Evolutionary conservation across 2,329 filamentous ascomycete genomes (phyloP), one percentile per base, ranked within the genome.

Genomic region (Colletotrichum sp.): DNA sequence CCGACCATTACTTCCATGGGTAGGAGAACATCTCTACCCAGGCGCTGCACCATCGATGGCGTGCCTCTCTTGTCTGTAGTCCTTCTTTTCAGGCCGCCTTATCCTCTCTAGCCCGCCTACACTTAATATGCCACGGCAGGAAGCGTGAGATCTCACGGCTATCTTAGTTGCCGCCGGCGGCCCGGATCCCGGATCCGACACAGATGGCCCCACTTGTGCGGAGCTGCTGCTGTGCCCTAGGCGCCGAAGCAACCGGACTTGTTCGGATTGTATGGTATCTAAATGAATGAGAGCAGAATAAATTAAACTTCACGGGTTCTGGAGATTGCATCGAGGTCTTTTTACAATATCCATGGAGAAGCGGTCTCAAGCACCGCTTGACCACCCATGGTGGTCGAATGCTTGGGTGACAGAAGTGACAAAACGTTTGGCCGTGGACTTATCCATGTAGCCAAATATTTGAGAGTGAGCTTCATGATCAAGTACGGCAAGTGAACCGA

Each of bases 261-360:
- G 1, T 3, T 52, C 44, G n/a, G 44, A 52, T 52, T 52, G n/a
- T 13, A 52, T 21, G n/a, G n/a, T 49, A 49, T 13, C 0, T 8
- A 5, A 21, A 52, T 0, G 4, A 52, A 52, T 21, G 18, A 21
- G 0, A 13, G 44, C 44, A 49, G 18, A 44, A n/a, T 12, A 12
- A 6, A 12, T 44, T 4, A 4, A n/a, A n/a, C 5, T 44, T n/a
- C 0, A 44, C 18, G 0, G 18, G 0, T 44, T n/a, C 9, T 44
- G 18, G 2, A 44, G 18, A 44, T n/a, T 2, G 18, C 1, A n/a
- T 44, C 8, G 18, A 44, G 18, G 3, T 10, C 39, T 6, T n/a
- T 0, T 44, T 12, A 6, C 9, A 44, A 44, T 0, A 0, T 12
- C 5, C 3, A 12, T n/a, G 9, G 39, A n/a, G 39, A 49, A 49